phyloP scores from a whole-genome alignment of 1,284 basidiomycete species.

The Tylopilus sp. region DNA sequence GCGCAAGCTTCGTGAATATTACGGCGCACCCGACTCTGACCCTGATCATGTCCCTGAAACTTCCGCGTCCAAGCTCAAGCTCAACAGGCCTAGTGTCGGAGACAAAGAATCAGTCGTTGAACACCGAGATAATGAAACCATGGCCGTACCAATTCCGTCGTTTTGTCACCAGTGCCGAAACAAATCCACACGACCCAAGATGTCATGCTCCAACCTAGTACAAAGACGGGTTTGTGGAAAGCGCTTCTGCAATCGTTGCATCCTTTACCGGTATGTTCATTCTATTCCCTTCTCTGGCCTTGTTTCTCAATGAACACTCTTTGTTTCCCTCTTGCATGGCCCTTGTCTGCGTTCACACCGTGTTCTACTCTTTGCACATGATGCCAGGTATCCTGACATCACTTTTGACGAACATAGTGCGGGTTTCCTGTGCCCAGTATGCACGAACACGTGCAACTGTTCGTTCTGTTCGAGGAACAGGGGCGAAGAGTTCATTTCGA shows the following conservation, averaged over 20 bases:
- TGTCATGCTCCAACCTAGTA: slow-evolving; percentile 27
- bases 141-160: slow-evolving; percentile 2
- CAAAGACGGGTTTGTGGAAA: slow-evolving; percentile 23
- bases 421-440: slow-evolving; percentile 30
- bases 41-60: slow-evolving; percentile 17
- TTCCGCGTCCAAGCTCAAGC: slow-evolving; percentile 5
- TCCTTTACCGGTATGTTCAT: slow-evolving; percentile 26
- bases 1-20: slow-evolving; percentile 17
- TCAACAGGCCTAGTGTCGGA: slow-evolving; percentile 2
- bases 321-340: not conserved
- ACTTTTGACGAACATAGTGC: slow-evolving; percentile 27
- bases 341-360: not conserved
- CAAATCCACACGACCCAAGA: slow-evolving; percentile 25
- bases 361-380: not conserved
- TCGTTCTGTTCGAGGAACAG: slow-evolving; percentile 25
- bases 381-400: slow-evolving; percentile 29
- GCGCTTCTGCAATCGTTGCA: slow-evolving; percentile 30
- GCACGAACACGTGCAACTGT: slow-evolving; percentile 32
- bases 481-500: slow-evolving; percentile 32
- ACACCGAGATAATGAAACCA: not conserved
- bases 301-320: not conserved
- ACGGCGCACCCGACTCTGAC: slow-evolving; percentile 7
- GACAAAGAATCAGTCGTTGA: not conserved
- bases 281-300: not conserved
- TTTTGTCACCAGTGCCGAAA: slow-evolving; percentile 31